phyloP scores from a whole-genome alignment of 2,329 filamentous ascomycete genomes.

The Aspergillus pseudoviridinutans region DNA sequence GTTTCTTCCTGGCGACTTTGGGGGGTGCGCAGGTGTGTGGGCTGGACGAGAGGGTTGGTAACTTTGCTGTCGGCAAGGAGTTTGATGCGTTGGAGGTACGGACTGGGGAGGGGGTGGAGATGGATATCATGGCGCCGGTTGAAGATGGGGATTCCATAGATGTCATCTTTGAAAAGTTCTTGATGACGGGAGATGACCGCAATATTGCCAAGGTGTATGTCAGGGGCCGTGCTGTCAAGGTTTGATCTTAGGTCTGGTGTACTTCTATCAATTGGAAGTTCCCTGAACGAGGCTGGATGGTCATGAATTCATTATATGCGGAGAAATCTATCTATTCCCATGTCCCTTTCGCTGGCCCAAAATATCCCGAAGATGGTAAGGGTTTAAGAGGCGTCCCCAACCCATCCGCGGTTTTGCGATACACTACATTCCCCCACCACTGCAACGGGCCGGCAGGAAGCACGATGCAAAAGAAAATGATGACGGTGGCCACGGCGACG shows the following conservation, averaged over 20 bases:
- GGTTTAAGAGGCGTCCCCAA: slow-evolving; percentile 33
- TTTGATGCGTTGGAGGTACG: slow-evolving; percentile 58
- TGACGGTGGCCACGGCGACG: slow-evolving; percentile 40
- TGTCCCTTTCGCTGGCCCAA: slow-evolving; percentile 24
- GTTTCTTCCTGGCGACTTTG: slow-evolving; percentile 58
- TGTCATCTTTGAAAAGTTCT: slow-evolving; percentile 58
- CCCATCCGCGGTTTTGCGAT: slow-evolving; percentile 38
- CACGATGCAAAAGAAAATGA: slow-evolving; percentile 44
- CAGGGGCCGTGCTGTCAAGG: slow-evolving; percentile 39
- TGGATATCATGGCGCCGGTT: slow-evolving; percentile 49
- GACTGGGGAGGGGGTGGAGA: slow-evolving; percentile 31
- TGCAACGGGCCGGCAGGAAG: slow-evolving; percentile 36
- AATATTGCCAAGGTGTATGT: slow-evolving; percentile 58
- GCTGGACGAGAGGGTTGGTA: slow-evolving; percentile 52
- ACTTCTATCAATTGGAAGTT: background rate
- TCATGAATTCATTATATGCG: background rate
- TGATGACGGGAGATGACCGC: slow-evolving; percentile 63
- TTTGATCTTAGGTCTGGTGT: slow-evolving; percentile 2
- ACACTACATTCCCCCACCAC: slow-evolving; percentile 44
- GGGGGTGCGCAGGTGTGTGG: slow-evolving; percentile 59
- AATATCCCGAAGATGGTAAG: slow-evolving; percentile 25
- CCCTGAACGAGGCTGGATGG: background rate
- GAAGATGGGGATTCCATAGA: slow-evolving; percentile 47
- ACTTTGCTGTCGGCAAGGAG: slow-evolving; percentile 56
- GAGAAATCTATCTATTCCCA: slow-evolving; percentile 20